Conservation (phyloP, 805 yeast species). For the Blastobotrys robertii region DNA sequence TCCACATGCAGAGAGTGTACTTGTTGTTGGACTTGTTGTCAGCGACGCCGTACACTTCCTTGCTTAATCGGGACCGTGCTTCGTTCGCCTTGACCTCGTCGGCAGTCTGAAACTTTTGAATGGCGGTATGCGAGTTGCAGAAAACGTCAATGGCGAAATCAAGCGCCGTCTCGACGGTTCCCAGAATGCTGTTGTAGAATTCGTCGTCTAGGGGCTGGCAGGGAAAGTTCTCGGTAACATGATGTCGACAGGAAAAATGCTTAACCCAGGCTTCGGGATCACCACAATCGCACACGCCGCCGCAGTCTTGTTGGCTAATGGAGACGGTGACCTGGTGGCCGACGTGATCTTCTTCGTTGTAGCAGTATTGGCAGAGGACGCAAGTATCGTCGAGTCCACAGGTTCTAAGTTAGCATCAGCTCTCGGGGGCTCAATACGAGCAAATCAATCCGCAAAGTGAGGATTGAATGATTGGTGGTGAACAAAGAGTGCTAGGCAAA, state of each 20-base stretch:
- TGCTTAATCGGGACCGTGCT: constrained; percentile 30
- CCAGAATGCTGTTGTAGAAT: constrained; percentile 29
- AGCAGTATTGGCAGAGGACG: constrained; percentile 74
- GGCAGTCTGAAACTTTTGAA: constrained; percentile 19
- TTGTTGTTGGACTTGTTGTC: constrained; percentile 36
- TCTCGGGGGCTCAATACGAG: not conserved
- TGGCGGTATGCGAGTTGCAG: constrained; percentile 16
- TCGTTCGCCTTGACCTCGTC: constrained; percentile 23
- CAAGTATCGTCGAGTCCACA: constrained; percentile 77
- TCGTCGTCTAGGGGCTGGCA: constrained; percentile 34
- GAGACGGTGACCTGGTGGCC: constrained; percentile 64
- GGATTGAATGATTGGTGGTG: not conserved
- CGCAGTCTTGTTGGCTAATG: constrained; percentile 49
- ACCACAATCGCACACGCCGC: constrained; percentile 86
- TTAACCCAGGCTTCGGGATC: constrained; percentile 75
- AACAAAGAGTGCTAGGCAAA: constrained; percentile 9
- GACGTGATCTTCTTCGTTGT: constrained; percentile 52
- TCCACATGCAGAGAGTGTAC: constrained; percentile 55
- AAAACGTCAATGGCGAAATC: constrained; percentile 28
- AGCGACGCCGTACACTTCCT: constrained; percentile 35
- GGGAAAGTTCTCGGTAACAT: constrained; percentile 22
- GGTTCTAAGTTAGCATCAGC: constrained; percentile 30
- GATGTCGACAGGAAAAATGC: constrained; percentile 41
- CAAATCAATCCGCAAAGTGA: not conserved
- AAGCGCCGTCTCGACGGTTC: constrained; percentile 18